Percentiles rank a stretch among this genome's conserved stretches.
phyloP scores from a whole-genome alignment of 306 rosid genomes.

The Trichosanthes truncata region DNA sequence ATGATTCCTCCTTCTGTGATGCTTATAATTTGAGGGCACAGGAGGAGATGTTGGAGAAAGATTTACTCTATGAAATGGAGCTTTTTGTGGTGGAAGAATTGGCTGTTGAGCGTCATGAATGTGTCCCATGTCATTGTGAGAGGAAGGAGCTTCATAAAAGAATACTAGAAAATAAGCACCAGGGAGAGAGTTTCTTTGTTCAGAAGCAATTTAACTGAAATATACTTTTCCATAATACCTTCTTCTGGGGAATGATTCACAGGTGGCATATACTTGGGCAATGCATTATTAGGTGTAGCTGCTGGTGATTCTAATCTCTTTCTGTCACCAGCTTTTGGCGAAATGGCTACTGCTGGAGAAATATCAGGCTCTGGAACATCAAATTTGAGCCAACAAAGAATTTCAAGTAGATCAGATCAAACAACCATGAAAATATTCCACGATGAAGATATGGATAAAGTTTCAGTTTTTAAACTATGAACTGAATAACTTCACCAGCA shows the following conservation, averaged over 20 bases:
- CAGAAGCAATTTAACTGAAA: not conserved
- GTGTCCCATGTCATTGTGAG: conserved; percentile 22
- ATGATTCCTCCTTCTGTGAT: conserved; percentile 36
- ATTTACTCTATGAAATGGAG: conserved; percentile 28
- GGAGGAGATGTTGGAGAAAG: conserved; percentile 45
- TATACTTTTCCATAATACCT: conserved; percentile 9
- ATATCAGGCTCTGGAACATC: conserved; percentile 49
- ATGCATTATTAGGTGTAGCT: conserved; percentile 14
- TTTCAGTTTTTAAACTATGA: not conserved
- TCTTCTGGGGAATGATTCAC: not conserved
- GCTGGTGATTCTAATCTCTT: conserved; percentile 4
- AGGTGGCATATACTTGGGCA: conserved; percentile 18
- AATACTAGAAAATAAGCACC: conserved; percentile 12
- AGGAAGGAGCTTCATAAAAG: conserved; percentile 43
- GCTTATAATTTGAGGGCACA: conserved; percentile 28
- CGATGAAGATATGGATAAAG: not conserved
- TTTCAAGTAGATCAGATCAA: not conserved
- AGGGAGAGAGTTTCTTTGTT: not conserved
- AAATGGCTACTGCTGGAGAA: conserved; percentile 48
- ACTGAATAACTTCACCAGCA: not conserved
- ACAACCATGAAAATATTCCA: not conserved
- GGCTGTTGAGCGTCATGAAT: conserved; percentile 36
- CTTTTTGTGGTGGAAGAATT: conserved; percentile 26
- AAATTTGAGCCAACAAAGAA: conserved; percentile 4
- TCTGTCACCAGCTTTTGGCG: conserved; percentile 11